Evolutionary conservation across 2,329 filamentous ascomycete genomes (phyloP), one percentile per base, ranked within the genome.

Genomic region (Sphaerostilbella broomeana): DNA sequence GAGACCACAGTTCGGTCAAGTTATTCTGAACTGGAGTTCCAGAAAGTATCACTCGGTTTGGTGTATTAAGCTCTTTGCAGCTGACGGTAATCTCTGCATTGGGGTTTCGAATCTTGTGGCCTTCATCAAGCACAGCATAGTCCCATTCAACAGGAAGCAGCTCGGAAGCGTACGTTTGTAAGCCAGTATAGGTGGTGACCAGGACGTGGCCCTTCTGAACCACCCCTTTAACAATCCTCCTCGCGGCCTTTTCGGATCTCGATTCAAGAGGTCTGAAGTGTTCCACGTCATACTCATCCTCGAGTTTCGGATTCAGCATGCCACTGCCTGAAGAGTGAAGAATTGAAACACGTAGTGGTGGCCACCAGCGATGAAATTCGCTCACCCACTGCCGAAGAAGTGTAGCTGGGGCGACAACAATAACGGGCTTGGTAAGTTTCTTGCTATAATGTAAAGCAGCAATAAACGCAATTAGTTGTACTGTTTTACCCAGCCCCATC

Each of bases 1-100:
- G 67, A 0, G 90, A 97, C 90, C 92, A 98, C 1, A 98, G 69
- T 58, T 98, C 94, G 0, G 84, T 82, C 18, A 98, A 65, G 47
- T 95, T 97, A 60, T 98, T 98, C 60, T 98, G 94, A 71, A 98
- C 94, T 0, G 94, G 94, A 0, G 92, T 98, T 5, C 92, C 92
- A 0, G 94, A 97, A 2, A 98, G 69, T 43, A 98, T 97, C 47
- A 97, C 74, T 16, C 94, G 79, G 52, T 97, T 92, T 1, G 85
- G 77, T 0, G 92, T 98, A 22, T 84, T 81, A 9, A 98, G 67
- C 59, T 95, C 86, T 58, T 98, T 98, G 71, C 88, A 95, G 49
- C 88, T 86, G 37, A 97, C 86, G 0, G 94, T 95, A 47, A 98
- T 92, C 6, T 86, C 83, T 0, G 92, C 88, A 53, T 97, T 94